Base-by-base conservation (phyloP, 192 early-diverging fungal species). In the Linnemannia schmuckeri region DNA sequence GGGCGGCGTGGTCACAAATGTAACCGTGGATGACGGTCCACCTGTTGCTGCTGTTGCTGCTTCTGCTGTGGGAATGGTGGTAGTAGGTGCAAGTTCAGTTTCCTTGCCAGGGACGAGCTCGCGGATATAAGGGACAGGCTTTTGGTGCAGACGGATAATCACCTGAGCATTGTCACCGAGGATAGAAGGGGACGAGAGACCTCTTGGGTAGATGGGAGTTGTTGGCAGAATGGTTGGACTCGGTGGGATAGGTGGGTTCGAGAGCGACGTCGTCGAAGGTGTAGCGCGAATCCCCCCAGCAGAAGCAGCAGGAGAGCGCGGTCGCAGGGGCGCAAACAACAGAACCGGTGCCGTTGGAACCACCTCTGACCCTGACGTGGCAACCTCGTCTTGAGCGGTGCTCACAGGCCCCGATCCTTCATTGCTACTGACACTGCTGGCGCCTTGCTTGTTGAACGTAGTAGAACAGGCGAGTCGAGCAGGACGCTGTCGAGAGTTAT, bases 91-190 rank as follows among this genome's bases (percentile, higher is more conserved):
- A 7, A 35, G 38, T 13, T 22, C 37, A 41, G 41, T 41, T 8
- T 81, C 79, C 55, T 75, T 47, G 38, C 82, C 77, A n/a, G 80
- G 72, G 27, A 87, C 24, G 20, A 77, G 76, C 40, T 87, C 85
- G 13, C 85, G 79, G 41, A 87, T 37, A 74, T 87, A 87, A 1
- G 85, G 85, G 0, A 78, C 70, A 37, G 8, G 74, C 33, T 76
- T 77, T 33, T 81, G 78, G 12, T 74, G 79, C 22, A 74, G 47
- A 4, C 79, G 66, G 40, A 71, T 70, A 12, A 76, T 24, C 5
- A 76, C 40, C 1, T 69, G 68, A n/a, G 44, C 12, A 46, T 71
- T 33, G 20, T 61, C 74, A 3, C 52, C 35, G 18, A 72, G 69
- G 61, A 66, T 66, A 15, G 61, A 66, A 33, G 61, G 61, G 9